Conservation (phyloP, 768 basidiomycete genomes). For the Xanthoconium stramineum region DNA sequence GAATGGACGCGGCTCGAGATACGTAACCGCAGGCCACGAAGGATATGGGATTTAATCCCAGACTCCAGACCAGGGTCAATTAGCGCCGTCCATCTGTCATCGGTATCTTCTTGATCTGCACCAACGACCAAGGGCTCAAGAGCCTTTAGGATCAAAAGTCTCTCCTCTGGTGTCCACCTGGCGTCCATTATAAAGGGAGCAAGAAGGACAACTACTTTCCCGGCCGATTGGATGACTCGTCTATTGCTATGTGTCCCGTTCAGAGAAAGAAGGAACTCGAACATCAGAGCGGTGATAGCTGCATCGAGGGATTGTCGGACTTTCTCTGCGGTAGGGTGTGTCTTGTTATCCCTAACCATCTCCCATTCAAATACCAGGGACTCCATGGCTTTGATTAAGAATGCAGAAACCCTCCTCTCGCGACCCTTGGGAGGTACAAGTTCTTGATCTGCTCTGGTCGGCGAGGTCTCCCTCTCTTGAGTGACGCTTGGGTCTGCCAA, state of each 20-base stretch:
- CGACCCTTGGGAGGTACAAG: slow-evolving; percentile 49
- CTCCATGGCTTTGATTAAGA: slow-evolving; percentile 63
- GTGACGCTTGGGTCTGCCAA: background rate
- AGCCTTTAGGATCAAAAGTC: slow-evolving; percentile 59
- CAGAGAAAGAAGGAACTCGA: slow-evolving; percentile 60
- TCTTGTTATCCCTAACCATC: slow-evolving; percentile 28
- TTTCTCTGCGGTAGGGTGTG: slow-evolving; percentile 54
- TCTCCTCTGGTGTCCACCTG: slow-evolving; percentile 60
- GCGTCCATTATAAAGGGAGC: slow-evolving; percentile 37
- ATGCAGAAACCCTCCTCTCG: slow-evolving; percentile 60
- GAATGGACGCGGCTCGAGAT: slow-evolving; percentile 7
- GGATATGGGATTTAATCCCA: slow-evolving; percentile 60
- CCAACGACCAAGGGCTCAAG: slow-evolving; percentile 62
- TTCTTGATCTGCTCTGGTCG: slow-evolving; percentile 24
- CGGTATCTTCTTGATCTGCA: slow-evolving; percentile 28
- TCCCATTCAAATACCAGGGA: slow-evolving; percentile 49
- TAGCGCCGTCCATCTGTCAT: slow-evolving; percentile 46
- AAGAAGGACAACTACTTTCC: slow-evolving; percentile 48
- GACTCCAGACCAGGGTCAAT: slow-evolving; percentile 42
- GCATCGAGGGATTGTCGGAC: slow-evolving; percentile 69
- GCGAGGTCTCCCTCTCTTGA: slow-evolving; percentile 6
- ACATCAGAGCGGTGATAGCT: slow-evolving; percentile 60
- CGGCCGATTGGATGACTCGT: slow-evolving; percentile 61
- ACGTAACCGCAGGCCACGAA: slow-evolving; percentile 35
- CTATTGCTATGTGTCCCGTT: slow-evolving; percentile 64